Base-by-base conservation (phyloP, 202 grass and related monocot species). In the Hordeum pubiflorum region DNA sequence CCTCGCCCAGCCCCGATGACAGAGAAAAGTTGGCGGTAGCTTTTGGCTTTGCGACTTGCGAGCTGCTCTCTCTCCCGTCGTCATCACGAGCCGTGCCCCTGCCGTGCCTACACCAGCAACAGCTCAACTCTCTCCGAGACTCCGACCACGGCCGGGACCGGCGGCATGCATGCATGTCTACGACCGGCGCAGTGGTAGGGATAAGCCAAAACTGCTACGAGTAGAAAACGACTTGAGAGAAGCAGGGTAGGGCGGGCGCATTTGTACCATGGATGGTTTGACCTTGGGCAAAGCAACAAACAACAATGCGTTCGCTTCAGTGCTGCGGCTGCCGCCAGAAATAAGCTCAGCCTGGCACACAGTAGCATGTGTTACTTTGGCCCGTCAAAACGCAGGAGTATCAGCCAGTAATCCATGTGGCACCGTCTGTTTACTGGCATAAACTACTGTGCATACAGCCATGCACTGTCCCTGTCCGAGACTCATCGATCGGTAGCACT, bases 161-260 rank as follows among this genome's bases (percentile, higher is more conserved):
- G 41, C 58, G 26, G 38, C 37, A 21, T n/a, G 58, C 39, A 40
- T 23, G 55, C 36, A 36, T 24, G 55, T 29, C 38, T 26, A 58
- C 37, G 36, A 11, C 61, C n/a, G 23, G 37, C 22, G 81, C 10
- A 11, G 69, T 0, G 15, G 20, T 10, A 27, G n/a, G 68, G 27
- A 24, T 8, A 9, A 14, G 13, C 2, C 13, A 3, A 6, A 61
- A 29, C 10, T 13, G 23, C 23, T 14, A 1, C 14, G 0, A 9
- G 9, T 46, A 44, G 73, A 84, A 69, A 84, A 71, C 29, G 82
- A 84, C 63, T 6, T 3, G 55, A 84, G 74, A 70, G 63, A 18
- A n/a, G 46, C 14, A 50, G 44, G 14, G 71, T 0, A 22, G 31
- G 36, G 14, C 63, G 24, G 36, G 63, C 27, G 7, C 7, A 8